These are phyloP conservation scores for Microsporum canis DNA, from an alignment of 2,329 filamentous ascomycete genomes.

Conservation along the genomic window DNA sequence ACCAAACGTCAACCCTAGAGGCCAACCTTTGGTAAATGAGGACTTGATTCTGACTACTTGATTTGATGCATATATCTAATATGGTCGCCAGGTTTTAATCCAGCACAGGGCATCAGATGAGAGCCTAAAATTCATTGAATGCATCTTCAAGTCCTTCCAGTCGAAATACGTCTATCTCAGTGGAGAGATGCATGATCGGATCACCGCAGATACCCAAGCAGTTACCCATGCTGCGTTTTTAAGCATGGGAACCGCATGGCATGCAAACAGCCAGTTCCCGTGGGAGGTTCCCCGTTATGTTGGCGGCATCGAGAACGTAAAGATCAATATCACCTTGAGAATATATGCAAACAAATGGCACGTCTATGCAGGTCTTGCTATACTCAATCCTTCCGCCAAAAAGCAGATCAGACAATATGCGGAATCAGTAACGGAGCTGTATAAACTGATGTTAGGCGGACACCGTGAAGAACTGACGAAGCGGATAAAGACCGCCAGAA, in stretches of 20 bases:
- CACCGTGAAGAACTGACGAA: conserved; percentile 60
- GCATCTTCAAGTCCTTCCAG: conserved; percentile 67
- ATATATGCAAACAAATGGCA: conserved; percentile 99
- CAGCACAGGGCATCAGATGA: conserved; percentile 74
- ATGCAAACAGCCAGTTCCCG: conserved; percentile 86
- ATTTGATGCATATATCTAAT: neutral
- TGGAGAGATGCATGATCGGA: conserved; percentile 81
- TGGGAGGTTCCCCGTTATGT: conserved; percentile 96
- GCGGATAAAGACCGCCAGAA: conserved; percentile 70
- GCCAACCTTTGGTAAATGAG: conserved; percentile 66
- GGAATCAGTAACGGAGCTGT: conserved; percentile 79
- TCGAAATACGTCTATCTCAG: conserved; percentile 83
- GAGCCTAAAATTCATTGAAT: conserved; percentile 66
- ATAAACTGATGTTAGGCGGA: conserved; percentile 91
- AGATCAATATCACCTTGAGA: conserved; percentile 93
- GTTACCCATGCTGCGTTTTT: conserved; percentile 96
- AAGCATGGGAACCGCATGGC: conserved; percentile 96
- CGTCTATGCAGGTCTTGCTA: conserved; percentile 93
- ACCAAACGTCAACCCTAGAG: conserved; percentile 73
- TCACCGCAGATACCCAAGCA: conserved; percentile 95
- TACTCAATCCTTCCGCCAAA: conserved; percentile 85
- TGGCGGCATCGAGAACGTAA: conserved; percentile 96
- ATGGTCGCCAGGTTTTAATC: conserved; percentile 55
- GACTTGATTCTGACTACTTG: conserved; percentile 8
- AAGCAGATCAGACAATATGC: conserved; percentile 93